Evolutionary conservation across 768 basidiomycete species (phyloP), one percentile per base, ranked within the genome.

Genomic region (Trametes cubensis): DNA sequence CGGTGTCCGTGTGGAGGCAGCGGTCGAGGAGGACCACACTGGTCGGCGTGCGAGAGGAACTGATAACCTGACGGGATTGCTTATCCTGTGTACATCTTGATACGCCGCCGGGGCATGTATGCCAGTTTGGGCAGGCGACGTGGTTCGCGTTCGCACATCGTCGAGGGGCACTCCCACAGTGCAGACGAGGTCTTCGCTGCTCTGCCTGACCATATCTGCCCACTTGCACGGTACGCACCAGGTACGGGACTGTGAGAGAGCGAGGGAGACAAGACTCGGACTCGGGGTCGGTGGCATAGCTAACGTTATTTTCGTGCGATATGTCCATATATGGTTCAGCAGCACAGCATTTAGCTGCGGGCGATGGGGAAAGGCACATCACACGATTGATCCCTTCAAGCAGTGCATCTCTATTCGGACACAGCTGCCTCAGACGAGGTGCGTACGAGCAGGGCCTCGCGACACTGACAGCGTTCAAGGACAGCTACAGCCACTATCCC

Each of bases 301-400:
- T 34, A 21, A 23, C 25, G 42, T 46, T 55, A 55, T 54, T 54
- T 55, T 48, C 30, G n/a, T 41, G 1, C n/a, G 51, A 30, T 46
- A 62, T 46, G 55, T 49, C 50, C 50, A 20, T 44, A 57, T 20
- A 45, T 38, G 55, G 61, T 5, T n/a, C 21, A 14, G 20, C 7
- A 49, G 61, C 61, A 62, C 61, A 62, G 61, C 61, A 53, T 62
- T 40, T 48, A 52, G 50, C 44, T 54, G 15, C 3, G 25, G 13
- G 34, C 21, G 38, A 58, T 17, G 41, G 44, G n/a, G 46, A 30
- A 5, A 45, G 30, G 55, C 14, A 52, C n/a, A 63, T 54, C 56
- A 58, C 14, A 20, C 28, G 20, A 6, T 42, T 41, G 49, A 62
- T 57, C 46, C 26, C 15, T 40, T 14, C 46, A 53, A 58, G 62